A percentile compares a stretch with the other conserved stretches of the same genome.
Conservation (phyloP, 495 filamentous ascomycete genomes). For the Immersiella caudata region DNA sequence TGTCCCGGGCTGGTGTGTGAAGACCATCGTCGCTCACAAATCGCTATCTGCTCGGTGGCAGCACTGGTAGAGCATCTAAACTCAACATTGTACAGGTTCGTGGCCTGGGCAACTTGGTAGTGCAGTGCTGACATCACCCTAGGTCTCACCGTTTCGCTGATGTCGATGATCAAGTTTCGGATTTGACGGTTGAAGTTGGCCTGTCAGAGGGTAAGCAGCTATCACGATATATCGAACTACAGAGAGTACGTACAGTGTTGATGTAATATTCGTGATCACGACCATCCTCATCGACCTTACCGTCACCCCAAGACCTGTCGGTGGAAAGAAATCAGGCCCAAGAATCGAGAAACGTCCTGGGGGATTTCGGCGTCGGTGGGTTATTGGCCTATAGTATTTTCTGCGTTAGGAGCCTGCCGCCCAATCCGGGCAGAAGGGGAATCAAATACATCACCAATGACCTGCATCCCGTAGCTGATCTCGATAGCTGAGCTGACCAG, state of each 20-base stretch:
- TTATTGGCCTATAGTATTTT: slow-evolving; percentile 42
- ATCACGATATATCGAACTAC: too few species aligned
- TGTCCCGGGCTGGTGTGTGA: background rate
- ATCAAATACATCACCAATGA: slow-evolving; percentile 65
- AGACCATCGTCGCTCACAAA: background rate
- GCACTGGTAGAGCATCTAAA: slow-evolving; percentile 35
- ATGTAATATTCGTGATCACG: slow-evolving; percentile 41
- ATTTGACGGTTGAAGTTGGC: slow-evolving; percentile 96
- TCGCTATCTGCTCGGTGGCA: background rate
- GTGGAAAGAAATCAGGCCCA: slow-evolving; percentile 83
- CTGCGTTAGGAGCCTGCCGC: background rate
- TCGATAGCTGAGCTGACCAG: slow-evolving; percentile 62
- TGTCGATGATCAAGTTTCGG: slow-evolving; percentile 90
- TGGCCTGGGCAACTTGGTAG: slow-evolving; percentile 94
- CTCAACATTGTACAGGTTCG: slow-evolving; percentile 80
- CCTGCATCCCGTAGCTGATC: slow-evolving; percentile 72
- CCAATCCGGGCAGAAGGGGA: background rate
- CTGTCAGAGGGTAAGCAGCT: slow-evolving; percentile 46
- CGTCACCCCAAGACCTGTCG: slow-evolving; percentile 68
- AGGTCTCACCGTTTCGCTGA: too few species aligned
- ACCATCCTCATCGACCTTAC: slow-evolving; percentile 29
- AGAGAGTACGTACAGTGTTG: slow-evolving; percentile 57
- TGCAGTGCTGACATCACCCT: slow-evolving; percentile 78
- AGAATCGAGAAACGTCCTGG: slow-evolving; percentile 65
- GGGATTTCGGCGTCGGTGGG: slow-evolving; percentile 69